phyloP scores from a whole-genome alignment of 768 basidiomycete species.

The Hirschioporus abietinus region DNA sequence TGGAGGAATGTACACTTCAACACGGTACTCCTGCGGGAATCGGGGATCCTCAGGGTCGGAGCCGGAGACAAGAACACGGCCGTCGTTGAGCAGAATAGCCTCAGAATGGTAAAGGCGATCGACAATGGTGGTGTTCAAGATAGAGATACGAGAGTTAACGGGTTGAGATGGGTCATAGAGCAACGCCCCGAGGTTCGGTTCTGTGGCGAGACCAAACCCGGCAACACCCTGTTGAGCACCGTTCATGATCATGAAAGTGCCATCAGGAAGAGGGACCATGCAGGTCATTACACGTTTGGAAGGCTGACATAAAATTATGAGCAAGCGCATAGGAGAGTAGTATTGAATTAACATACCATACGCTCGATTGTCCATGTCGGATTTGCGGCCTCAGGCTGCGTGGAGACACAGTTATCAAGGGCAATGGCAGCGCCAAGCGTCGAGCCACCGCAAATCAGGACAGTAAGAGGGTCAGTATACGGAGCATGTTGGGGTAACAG shows the following conservation, averaged over 20 bases:
- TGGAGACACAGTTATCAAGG: conserved; percentile 68
- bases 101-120: conserved; percentile 77
- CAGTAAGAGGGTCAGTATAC: conserved; percentile 64
- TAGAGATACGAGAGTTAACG: conserved; percentile 55
- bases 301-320: conserved; percentile 36
- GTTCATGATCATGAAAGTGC: conserved; percentile 74
- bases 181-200: conserved; percentile 60
- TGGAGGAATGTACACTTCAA: conserved; percentile 80
- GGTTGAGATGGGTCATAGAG: conserved; percentile 66
- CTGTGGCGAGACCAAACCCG: conserved; percentile 63
- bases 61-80: conserved; percentile 69
- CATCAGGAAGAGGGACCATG: conserved; percentile 66
- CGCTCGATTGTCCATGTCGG: conserved; percentile 69
- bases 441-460: conserved; percentile 76
- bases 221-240: conserved; percentile 67
- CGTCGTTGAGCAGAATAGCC: conserved; percentile 69
- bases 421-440: conserved; percentile 44
- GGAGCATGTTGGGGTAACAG: conserved; percentile 67
- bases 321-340: neutral
- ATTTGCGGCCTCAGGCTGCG: conserved; percentile 56
- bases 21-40: conserved; percentile 75
- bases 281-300: conserved; percentile 73
- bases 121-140: conserved; percentile 63
- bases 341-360: conserved; percentile 48
- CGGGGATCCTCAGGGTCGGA: conserved; percentile 61